A percentile compares a stretch with the other conserved stretches of the same genome.
These are phyloP conservation scores for Rhipidocladum racemiflorum DNA, from an alignment of 176 grass and related monocot genomes.

Conservation along the genomic window DNA sequence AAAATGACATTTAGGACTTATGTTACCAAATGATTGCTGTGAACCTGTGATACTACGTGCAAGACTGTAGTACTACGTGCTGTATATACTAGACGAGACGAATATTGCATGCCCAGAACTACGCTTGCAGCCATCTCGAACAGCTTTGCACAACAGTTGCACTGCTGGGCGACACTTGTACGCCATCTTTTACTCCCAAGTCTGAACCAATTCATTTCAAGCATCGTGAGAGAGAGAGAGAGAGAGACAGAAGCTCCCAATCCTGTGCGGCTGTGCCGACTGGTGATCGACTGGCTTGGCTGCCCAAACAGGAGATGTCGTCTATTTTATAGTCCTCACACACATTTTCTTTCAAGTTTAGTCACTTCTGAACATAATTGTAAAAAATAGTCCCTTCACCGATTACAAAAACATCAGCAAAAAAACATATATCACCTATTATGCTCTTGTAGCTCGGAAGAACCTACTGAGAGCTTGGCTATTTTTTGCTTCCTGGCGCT, in stretches of 20 bases:
- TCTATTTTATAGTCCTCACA: too few relatives aligned
- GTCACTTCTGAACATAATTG: too few relatives aligned
- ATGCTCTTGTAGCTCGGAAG: too few relatives aligned
- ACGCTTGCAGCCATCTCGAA: not conserved
- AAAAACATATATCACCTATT: too few relatives aligned
- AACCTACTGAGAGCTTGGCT: too few relatives aligned
- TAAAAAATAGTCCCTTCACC: too few relatives aligned
- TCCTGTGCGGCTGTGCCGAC: not conserved
- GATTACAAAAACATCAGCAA: too few relatives aligned
- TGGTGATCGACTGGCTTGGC: not conserved
- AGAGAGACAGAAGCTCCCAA: too few relatives aligned
- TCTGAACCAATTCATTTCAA: not conserved
- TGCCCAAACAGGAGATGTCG: too few relatives aligned
- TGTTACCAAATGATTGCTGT: too few relatives aligned
- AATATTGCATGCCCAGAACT: not conserved
- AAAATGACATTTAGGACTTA: not conserved
- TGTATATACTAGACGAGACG: not conserved
- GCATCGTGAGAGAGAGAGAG: not conserved
- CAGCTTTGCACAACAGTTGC: not conserved
- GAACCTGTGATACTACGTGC: not conserved
- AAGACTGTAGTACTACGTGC: not conserved
- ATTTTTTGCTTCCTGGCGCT: too few relatives aligned
- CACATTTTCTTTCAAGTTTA: too few relatives aligned
- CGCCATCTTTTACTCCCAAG: not conserved
- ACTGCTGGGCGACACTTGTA: not conserved